A percentile compares a stretch with the other conserved stretches of the same genome.
Conservation (phyloP, 306 rosid genomes). For the Lathyrus aphaca region DNA sequence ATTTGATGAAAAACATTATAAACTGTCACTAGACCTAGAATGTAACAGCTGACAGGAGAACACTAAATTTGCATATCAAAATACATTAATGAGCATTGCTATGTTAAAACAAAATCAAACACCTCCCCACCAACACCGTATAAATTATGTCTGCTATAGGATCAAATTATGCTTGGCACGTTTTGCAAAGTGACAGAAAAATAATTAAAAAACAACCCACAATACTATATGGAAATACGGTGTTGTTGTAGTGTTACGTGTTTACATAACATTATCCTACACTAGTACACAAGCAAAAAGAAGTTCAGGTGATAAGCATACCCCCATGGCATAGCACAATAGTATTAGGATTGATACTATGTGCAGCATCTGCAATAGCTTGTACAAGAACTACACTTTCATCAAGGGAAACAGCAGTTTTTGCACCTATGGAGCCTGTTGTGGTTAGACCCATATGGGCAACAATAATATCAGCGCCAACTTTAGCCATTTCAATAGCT, state of each 20-base stretch:
- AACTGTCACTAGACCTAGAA: constrained; percentile 6
- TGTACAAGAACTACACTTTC: constrained; percentile 81
- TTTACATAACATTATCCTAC: too few relatives aligned
- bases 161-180: too few relatives aligned
- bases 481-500: constrained; percentile 83
- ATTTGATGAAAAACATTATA: constrained; percentile 22
- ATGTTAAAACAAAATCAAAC: too few relatives aligned
- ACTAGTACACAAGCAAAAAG: constrained; percentile 8
- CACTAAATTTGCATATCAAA: constrained; percentile 23
- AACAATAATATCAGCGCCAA: constrained; percentile 86
- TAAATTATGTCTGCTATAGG: too few relatives aligned
- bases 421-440: constrained; percentile 88
- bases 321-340: constrained; percentile 94
- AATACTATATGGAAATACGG: too few relatives aligned
- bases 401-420: constrained; percentile 76
- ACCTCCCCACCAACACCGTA: too few relatives aligned
- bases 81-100: not conserved
- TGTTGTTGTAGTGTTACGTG: too few relatives aligned
- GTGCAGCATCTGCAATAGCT: constrained; percentile 87
- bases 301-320: constrained; percentile 35
- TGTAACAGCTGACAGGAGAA: constrained; percentile 14
- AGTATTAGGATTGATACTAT: constrained; percentile 61
- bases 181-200: too few relatives aligned
- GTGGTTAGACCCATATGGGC: constrained; percentile 97
- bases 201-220: too few relatives aligned